phyloP scores from a whole-genome alignment of 371 early-diverging fungal species.

The Phascolomyces articulosus region DNA sequence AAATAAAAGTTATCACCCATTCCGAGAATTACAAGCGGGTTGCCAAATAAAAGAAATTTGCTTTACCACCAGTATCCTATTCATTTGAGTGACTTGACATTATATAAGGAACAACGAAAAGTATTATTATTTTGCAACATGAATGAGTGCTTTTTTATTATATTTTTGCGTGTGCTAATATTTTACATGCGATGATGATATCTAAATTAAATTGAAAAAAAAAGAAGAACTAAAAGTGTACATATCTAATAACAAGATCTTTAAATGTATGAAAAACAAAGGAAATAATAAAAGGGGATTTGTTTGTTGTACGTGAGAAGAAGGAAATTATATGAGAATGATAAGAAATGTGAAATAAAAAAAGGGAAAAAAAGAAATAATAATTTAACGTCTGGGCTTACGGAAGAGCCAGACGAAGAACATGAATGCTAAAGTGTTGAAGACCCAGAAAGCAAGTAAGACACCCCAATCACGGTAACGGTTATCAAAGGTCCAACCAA shows the following conservation, averaged over 20 bases:
- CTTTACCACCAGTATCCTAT: too few species aligned
- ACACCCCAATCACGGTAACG: slow-evolving; percentile 72
- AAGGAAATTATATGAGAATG: background rate
- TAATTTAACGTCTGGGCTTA: slow-evolving; percentile 44
- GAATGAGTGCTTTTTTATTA: slow-evolving; percentile 4
- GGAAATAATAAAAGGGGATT: background rate
- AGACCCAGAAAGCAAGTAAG: slow-evolving; percentile 59
- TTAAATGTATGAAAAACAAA: background rate
- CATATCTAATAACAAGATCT: background rate
- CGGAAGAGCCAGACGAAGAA: slow-evolving; percentile 53
- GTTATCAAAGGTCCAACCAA: slow-evolving; percentile 68
- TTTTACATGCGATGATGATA: slow-evolving; percentile 7
- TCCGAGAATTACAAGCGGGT: too few species aligned
- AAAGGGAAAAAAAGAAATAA: background rate
- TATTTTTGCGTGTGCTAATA: slow-evolving; percentile 2
- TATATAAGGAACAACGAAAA: too few species aligned
- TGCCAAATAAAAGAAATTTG: too few species aligned
- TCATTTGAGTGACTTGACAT: too few species aligned
- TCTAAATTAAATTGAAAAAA: slow-evolving; percentile 2
- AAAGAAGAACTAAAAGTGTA: background rate
- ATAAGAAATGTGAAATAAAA: background rate
- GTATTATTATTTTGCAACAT: slow-evolving; percentile 7
- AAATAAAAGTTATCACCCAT: too few species aligned
- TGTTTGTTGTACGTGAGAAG: background rate
- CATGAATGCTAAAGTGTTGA: slow-evolving; percentile 57